Conservation (phyloP, 345 rosid genomes). For the Lepidium africanum region DNA sequence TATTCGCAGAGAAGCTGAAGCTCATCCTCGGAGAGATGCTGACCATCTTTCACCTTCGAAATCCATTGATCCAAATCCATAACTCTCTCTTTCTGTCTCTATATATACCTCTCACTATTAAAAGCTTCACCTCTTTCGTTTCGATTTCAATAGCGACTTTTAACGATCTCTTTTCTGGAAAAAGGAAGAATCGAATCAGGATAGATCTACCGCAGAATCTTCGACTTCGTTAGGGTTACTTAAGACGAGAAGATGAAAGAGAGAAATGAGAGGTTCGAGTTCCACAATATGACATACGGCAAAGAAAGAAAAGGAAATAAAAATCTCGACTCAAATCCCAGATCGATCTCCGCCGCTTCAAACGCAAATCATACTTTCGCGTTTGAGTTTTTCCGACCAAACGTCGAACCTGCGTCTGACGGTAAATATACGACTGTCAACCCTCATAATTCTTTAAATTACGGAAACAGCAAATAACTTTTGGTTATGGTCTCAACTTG, state of each 20-base stretch:
- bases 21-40: conserved; percentile 88
- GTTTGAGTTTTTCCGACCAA: background rate
- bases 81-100: background rate
- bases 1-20: conserved; percentile 99
- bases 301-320: background rate
- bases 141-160: conserved; percentile 12
- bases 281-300: conserved; percentile 17
- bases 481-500: background rate
- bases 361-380: conserved; percentile 11
- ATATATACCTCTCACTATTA: background rate
- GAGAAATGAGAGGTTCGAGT: conserved; percentile 17
- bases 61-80: conserved; percentile 99
- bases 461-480: background rate
- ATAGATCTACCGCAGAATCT: conserved; percentile 22
- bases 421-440: background rate
- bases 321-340: conserved; percentile 11
- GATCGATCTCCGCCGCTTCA: conserved; percentile 24
- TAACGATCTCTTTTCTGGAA: background rate
- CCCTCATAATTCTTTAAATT: background rate
- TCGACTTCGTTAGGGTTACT: conserved; percentile 27
- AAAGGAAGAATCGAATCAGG: conserved; percentile 4
- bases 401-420: background rate
- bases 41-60: conserved; percentile 89
- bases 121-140: background rate
- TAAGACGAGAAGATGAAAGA: conserved; percentile 9